phyloP scores from a whole-genome alignment of 768 basidiomycete species.

The Phanerodontia chrysosporium region DNA sequence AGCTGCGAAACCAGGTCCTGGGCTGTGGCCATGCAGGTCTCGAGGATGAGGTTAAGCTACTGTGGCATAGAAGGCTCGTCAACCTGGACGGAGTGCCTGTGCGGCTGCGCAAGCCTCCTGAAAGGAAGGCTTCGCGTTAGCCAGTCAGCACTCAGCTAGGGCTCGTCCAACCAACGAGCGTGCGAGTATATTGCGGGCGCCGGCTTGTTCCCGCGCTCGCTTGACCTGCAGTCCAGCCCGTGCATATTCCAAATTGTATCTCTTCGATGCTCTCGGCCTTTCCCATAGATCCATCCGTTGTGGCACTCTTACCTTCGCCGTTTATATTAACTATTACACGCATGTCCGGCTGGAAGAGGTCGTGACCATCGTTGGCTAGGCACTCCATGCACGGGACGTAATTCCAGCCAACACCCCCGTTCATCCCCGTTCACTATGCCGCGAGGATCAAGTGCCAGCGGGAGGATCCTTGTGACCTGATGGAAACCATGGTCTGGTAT shows the following conservation, averaged over 20 bases:
- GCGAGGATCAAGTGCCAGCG: too few species aligned
- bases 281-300: not conserved
- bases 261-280: not conserved
- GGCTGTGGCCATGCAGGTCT: not conserved
- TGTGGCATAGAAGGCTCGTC: not conserved
- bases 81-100: not conserved
- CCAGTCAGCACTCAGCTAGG: not conserved
- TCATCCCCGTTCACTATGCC: too few species aligned
- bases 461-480: too few species aligned
- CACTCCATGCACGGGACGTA: too few species aligned
- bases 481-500: too few species aligned
- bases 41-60: not conserved
- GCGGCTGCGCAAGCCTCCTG: not conserved
- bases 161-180: not conserved
- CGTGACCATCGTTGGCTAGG: not conserved
- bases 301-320: not conserved
- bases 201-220: not conserved
- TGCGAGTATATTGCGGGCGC: not conserved
- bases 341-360: not conserved
- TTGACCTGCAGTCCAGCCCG: not conserved
- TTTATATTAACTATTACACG: not conserved
- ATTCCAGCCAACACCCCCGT: too few species aligned
- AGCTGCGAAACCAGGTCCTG: too few species aligned
- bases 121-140: not conserved
- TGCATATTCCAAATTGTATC: not conserved